These are phyloP conservation scores for Eucalyptus regnans DNA, from an alignment of 345 rosid genomes.

Conservation along the genomic window DNA sequence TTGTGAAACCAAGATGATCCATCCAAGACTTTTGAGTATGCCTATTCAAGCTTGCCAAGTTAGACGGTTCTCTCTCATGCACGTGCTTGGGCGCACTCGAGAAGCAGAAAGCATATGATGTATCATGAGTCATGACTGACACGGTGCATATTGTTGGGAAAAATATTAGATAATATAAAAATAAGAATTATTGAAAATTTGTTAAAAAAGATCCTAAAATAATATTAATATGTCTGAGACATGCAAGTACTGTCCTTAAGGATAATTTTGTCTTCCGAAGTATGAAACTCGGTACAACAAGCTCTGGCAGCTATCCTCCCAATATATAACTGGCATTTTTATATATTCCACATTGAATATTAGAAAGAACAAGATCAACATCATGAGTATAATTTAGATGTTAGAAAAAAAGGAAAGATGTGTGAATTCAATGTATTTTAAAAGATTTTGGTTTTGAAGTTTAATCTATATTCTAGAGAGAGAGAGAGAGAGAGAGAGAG, in stretches of 20 bases:
- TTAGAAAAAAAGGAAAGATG: neutral
- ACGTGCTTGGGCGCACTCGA: rapidly evolving
- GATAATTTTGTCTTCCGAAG: rapidly evolving
- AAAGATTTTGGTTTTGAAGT: no score
- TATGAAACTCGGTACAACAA: no score
- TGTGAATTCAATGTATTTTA: no score
- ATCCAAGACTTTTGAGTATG: neutral
- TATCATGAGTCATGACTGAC: neutral
- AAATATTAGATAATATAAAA: neutral
- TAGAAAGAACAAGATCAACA: no score
- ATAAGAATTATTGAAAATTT: neutral
- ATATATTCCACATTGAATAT: no score
- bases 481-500: no score
- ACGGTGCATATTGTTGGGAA: neutral
- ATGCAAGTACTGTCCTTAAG: rapidly evolving
- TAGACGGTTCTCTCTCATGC: neutral
- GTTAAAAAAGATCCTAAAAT: no score
- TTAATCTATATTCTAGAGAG: no score
- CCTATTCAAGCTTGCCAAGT: neutral
- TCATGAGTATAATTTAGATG: neutral
- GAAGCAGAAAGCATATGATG: neutral
- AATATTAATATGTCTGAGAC: neutral
- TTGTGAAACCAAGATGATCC: neutral
- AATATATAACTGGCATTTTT: no score
- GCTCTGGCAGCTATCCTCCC: rapidly evolving